phyloP scores from a whole-genome alignment of 208 protist genomes.

The Phytomonas sp. region DNA sequence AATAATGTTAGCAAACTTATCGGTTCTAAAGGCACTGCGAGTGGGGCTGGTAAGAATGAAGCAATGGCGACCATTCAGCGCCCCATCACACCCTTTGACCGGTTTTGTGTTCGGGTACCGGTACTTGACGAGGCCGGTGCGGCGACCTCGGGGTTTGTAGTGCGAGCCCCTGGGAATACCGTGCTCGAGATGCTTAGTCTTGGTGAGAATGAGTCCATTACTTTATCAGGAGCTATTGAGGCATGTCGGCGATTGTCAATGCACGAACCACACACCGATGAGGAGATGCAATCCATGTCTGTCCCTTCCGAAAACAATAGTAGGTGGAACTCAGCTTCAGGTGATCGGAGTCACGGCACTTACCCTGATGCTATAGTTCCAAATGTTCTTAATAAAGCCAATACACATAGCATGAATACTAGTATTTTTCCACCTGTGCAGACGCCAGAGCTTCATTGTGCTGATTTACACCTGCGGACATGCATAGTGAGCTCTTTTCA shows the following conservation, averaged over 20 bases:
- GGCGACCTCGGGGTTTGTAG: slow-evolving; percentile 17
- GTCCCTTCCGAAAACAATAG: not conserved
- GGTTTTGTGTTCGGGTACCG: slow-evolving; percentile 60
- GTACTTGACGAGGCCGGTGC: slow-evolving; percentile 25
- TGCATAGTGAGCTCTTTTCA: slow-evolving; percentile 34
- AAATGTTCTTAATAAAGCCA: not conserved
- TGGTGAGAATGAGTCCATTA: slow-evolving; percentile 57
- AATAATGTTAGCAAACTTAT: not conserved
- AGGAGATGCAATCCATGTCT: slow-evolving; percentile 42
- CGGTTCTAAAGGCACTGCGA: not conserved
- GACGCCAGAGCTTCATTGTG: slow-evolving; percentile 67
- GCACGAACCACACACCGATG: slow-evolving; percentile 49
- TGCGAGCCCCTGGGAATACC: slow-evolving; percentile 80
- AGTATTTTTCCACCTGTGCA: slow-evolving; percentile 9
- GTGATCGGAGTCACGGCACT: not conserved
- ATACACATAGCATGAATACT: not conserved
- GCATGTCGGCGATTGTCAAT: slow-evolving; percentile 53
- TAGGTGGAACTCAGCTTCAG: not conserved
- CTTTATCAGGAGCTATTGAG: slow-evolving; percentile 45
- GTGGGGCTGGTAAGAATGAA: not conserved
- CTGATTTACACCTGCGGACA: slow-evolving; percentile 40
- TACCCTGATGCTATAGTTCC: not conserved
- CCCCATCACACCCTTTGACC: slow-evolving; percentile 58
- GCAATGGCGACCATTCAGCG: slow-evolving; percentile 11
- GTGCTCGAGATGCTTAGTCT: slow-evolving; percentile 77